phyloP scores from a whole-genome alignment of 1,139 yeast species.

The Pichia sp. region DNA sequence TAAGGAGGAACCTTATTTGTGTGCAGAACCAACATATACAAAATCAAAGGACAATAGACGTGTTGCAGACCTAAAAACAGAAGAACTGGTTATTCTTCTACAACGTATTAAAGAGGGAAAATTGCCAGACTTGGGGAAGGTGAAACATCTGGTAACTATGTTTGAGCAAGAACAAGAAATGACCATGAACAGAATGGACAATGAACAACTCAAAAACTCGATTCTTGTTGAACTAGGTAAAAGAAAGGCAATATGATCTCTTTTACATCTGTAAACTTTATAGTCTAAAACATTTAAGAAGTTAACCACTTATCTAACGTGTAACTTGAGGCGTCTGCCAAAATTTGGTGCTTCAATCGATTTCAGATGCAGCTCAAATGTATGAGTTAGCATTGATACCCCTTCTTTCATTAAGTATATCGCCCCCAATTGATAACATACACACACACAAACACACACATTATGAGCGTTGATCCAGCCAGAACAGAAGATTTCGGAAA shows the following conservation, averaged over 20 bases:
- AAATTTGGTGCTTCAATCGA: no score
- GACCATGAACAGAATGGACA: slow-evolving; percentile 20
- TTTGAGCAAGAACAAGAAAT: slow-evolving; percentile 20
- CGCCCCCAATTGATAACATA: no score
- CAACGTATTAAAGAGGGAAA: slow-evolving; percentile 7
- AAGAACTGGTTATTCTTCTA: slow-evolving; percentile 13
- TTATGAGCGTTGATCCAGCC: no score
- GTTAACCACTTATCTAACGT: no score
- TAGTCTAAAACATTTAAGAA: no score
- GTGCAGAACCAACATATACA: neutral
- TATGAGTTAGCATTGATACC: no score
- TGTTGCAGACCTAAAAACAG: slow-evolving; percentile 6
- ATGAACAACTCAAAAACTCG: slow-evolving; percentile 17
- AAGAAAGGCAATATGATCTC: slow-evolving; percentile 12
- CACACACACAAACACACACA: no score
- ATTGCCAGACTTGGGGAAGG: slow-evolving; percentile 15
- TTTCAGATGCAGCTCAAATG: no score
- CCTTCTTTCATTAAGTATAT: no score
- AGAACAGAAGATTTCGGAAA: no score
- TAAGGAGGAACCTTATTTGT: neutral
- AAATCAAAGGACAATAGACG: slow-evolving; percentile 13
- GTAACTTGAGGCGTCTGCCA: no score
- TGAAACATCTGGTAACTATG: slow-evolving; percentile 20
- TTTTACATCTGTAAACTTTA: no score
- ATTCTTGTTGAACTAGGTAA: slow-evolving; percentile 20